Evolutionary conservation across 2,329 filamentous ascomycete genomes (phyloP).

Genomic region (Tympanopsis confertula): DNA sequence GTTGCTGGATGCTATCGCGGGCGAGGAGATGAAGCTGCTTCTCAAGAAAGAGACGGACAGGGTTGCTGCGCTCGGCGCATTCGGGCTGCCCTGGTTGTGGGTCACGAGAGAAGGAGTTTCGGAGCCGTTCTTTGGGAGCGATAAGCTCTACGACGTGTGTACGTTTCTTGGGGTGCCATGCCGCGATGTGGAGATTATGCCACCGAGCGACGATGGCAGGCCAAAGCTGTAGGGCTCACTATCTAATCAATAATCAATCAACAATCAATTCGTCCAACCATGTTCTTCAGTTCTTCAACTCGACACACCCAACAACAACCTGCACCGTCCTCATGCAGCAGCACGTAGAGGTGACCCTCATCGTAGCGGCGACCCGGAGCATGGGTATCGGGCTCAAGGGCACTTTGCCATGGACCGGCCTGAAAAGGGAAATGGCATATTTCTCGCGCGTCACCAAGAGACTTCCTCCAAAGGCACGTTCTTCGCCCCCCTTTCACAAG

Average conservation of each 20-base stretch:
- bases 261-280: too few relatives aligned
- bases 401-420: constrained; percentile 74
- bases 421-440: constrained; percentile 87
- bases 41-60: constrained; percentile 47
- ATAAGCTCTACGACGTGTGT: constrained; percentile 27
- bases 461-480: constrained; percentile 27
- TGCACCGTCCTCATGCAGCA: constrained; percentile 5
- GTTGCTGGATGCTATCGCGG: constrained; percentile 40
- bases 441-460: constrained; percentile 83
- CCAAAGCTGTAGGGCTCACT: too few relatives aligned
- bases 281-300: too few relatives aligned
- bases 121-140: constrained; percentile 69
- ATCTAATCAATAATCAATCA: too few relatives aligned
- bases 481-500: neutral
- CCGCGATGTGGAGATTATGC: neutral
- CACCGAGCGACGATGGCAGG: too few relatives aligned
- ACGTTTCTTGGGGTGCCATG: neutral
- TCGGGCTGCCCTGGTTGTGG: constrained; percentile 68
- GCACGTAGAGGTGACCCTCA: constrained; percentile 62
- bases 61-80: constrained; percentile 56
- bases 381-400: constrained; percentile 81
- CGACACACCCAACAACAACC: neutral
- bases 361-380: constrained; percentile 80
- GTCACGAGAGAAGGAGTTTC: constrained; percentile 47
- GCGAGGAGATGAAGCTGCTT: constrained; percentile 35